Evolutionary conservation across 2,329 filamentous ascomycete species (phyloP), one percentile per base, ranked within the genome.

Genomic region (Botryotinia globosa): DNA sequence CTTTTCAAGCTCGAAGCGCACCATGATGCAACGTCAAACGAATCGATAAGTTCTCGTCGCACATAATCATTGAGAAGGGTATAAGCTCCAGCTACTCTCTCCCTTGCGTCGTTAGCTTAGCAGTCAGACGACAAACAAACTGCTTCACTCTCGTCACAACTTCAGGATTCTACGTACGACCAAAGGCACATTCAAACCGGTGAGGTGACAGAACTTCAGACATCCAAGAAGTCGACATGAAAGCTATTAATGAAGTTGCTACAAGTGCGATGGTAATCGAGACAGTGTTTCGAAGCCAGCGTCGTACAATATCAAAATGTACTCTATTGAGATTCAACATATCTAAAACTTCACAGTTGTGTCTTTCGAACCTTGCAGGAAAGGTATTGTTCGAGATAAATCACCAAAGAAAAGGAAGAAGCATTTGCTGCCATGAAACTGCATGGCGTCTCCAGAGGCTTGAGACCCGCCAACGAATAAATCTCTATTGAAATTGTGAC

Each of bases 381-480:
- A 20, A 32, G 45, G 37, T 58, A 66, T 72, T 37, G 58, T 29
- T 56, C 37, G 37, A 56, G 48, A 56, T 6, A 71, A 45, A n/a
- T 34, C 12, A 48, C 34, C 54, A 69, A 8, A n/a, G 45, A n/a
- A 37, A 44, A 56, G 25, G 32, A 34, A 54, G 22, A 45, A 39
- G 12, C 29, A 44, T 29, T 29, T 59, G 37, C 22, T 67, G 42
- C 70, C 62, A 66, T 72, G 70, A 67, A 61, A 72, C 51, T 72
- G 37, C 51, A 67, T 72, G 70, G 62, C 48, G 51, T 32, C 29
- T 29, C 25, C 32, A 7, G 62, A 22, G 62, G 70, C 62, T 72
- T 72, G 70, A 72, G 51, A 72, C 62, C 45, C 63, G 29, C 62
- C 62, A 72, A 58, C 62, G 66, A 42, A 42, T 56, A 12, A 25